These are phyloP conservation scores for Apiotrichum veenhuisii DNA, from an alignment of 1,284 basidiomycete genomes.

Conservation along the genomic window DNA sequence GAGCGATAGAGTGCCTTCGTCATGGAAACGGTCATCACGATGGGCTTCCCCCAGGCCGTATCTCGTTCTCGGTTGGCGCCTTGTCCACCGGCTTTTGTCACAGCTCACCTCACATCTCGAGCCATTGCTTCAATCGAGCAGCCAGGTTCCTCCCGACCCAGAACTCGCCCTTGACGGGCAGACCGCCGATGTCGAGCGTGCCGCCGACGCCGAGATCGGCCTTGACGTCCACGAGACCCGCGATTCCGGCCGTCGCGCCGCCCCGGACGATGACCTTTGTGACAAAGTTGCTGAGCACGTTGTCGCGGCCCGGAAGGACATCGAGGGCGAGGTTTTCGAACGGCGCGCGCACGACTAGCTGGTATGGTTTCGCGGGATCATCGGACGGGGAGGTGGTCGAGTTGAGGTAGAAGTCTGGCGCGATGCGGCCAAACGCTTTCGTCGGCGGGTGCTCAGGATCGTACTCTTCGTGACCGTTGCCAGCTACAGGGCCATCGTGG, in stretches of 20 bases:
- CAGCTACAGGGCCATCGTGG: conserved; percentile 43
- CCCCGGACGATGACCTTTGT: conserved; percentile 48
- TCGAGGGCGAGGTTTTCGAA: conserved; percentile 40
- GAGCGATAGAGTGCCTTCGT: no score
- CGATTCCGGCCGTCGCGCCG: conserved; percentile 46
- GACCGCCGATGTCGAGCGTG: conserved; percentile 25
- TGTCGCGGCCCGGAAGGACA: conserved; percentile 42
- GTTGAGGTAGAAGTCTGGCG: conserved; percentile 16
- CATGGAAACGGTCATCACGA: no score
- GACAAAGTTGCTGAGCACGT: conserved; percentile 43
- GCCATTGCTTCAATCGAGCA: not conserved
- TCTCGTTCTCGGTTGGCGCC: no score
- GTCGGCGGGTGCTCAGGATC: conserved; percentile 20
- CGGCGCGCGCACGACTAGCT: conserved; percentile 41
- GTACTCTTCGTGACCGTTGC: not conserved
- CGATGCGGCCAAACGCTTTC: conserved; percentile 26
- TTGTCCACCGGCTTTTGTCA: no score
- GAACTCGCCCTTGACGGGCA: conserved; percentile 45
- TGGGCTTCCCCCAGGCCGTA: no score
- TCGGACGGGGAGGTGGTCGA: conserved; percentile 12
- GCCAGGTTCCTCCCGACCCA: conserved; percentile 22
- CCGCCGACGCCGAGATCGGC: conserved; percentile 31
- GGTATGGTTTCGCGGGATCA: conserved; percentile 18
- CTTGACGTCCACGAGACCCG: conserved; percentile 35
- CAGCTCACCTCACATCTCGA: no score